Evolutionary conservation across 2,329 filamentous ascomycete genomes (phyloP), one percentile per base, ranked within the genome.

Genomic region (Sarocladium kiliense): DNA sequence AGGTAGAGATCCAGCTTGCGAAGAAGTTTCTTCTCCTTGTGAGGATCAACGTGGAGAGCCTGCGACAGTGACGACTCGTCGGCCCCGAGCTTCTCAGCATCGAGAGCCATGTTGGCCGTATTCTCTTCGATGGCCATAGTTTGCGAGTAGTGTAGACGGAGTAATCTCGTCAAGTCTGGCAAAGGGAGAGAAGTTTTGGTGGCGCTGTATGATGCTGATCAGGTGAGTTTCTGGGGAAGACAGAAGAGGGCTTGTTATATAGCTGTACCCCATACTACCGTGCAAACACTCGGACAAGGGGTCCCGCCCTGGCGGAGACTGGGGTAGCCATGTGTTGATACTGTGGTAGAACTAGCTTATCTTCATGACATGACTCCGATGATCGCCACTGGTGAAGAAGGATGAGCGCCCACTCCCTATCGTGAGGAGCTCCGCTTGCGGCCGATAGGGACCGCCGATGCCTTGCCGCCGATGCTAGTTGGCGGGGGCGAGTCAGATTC

Each of bases 1-100:
- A 69, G 62, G 10, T 62, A 60, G 14, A 63, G 34, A 54, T 70
- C 67, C 25, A 68, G 66, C 56, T 70, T 69, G 19, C 64, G 58
- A 26, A 65, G 51, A 6, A 69, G 61, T 14, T 56, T 56, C 32
- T 58, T 63, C 55, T 69, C 64, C 27, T 41, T 23, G 27, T 44
- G 27, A 3, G 57, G 57, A 37, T 58, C 55, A 27, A 58, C 42
- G 37, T 54, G 47, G 18, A 58, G 54, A 19, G 4, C 21, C 44
- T 42, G 54, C 7, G 30, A 25, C 7, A 50, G 45, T 6, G 53
- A 32, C n/a, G 53, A 27, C 23, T 44, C 53, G 34, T 44, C 53
- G 45, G 27, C 23, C 3, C 45, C 45, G 27, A 34, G 25, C 45
- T 50, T 50, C 45, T 50, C 45, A 11, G 55, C 25, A 23, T 44